Evolutionary conservation across 495 filamentous ascomycete species (phyloP).

Genomic region (Hyaloscypha variabilis): DNA sequence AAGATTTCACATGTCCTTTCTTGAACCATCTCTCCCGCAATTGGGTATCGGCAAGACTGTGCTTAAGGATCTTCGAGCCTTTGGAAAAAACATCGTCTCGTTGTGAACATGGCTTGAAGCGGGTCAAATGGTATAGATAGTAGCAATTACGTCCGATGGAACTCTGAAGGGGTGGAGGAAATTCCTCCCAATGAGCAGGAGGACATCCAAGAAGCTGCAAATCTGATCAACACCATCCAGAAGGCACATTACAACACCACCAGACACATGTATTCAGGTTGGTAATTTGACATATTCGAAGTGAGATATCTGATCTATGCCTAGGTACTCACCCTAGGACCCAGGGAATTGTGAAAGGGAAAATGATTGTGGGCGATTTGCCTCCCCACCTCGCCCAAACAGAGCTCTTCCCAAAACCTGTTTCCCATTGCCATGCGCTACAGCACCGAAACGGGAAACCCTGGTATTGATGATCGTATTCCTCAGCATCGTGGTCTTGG

Average conservation of each 20-base stretch:
- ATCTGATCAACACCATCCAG: slow-evolving; percentile 51
- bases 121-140: neutral
- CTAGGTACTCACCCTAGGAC: slow-evolving; percentile 41
- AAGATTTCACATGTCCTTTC: neutral
- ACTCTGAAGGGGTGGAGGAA: slow-evolving; percentile 45
- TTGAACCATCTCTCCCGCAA: neutral
- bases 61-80: too few species aligned
- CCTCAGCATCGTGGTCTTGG: slow-evolving; percentile 48
- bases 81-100: neutral
- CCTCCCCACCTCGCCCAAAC: slow-evolving; percentile 45
- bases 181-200: slow-evolving; percentile 45
- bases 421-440: slow-evolving; percentile 43
- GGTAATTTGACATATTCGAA: neutral
- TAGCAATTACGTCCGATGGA: slow-evolving; percentile 44
- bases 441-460: slow-evolving; percentile 45
- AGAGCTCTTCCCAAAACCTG: slow-evolving; percentile 41
- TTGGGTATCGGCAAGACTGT: neutral
- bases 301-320: neutral
- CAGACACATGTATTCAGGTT: slow-evolving; percentile 43
- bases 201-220: slow-evolving; percentile 47
- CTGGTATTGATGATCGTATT: slow-evolving; percentile 48
- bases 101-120: slow-evolving; percentile 6
- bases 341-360: slow-evolving; percentile 49
- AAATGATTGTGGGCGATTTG: slow-evolving; percentile 43
- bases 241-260: slow-evolving; percentile 47